Evolutionary conservation across 345 rosid genomes (phyloP).

Genomic region (Toxicodendron radicans): DNA sequence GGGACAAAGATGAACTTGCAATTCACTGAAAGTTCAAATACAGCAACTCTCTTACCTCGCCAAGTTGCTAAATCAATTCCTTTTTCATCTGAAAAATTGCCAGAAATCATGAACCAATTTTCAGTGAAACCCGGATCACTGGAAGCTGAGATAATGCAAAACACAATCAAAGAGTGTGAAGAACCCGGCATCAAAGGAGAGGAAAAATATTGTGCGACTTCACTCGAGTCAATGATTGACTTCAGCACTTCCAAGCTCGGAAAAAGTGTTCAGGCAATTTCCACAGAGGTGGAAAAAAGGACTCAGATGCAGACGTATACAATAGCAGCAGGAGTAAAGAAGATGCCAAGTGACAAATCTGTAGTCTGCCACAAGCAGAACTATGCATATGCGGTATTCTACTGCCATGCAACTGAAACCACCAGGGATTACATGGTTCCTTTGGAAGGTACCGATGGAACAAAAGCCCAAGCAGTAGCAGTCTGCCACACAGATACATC

Average conservation of each 20-base stretch:
- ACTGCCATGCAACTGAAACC: slow-evolving; percentile 65
- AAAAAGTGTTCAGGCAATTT: slow-evolving; percentile 45
- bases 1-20: slow-evolving; percentile 56
- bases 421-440: slow-evolving; percentile 59
- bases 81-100: slow-evolving; percentile 60
- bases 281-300: slow-evolving; percentile 59
- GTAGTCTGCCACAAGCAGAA: slow-evolving; percentile 87
- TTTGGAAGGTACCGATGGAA: slow-evolving; percentile 59
- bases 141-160: slow-evolving; percentile 65
- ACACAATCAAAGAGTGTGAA: slow-evolving; percentile 72
- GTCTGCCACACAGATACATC: slow-evolving; percentile 86
- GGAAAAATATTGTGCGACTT: slow-evolving; percentile 77
- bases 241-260: slow-evolving; percentile 71
- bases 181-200: slow-evolving; percentile 61
- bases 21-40: slow-evolving; percentile 47
- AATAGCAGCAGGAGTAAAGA: slow-evolving; percentile 41
- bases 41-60: slow-evolving; percentile 65
- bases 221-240: slow-evolving; percentile 82
- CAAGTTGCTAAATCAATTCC: slow-evolving; percentile 57
- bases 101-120: slow-evolving; percentile 48
- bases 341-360: slow-evolving; percentile 39
- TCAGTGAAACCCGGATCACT: slow-evolving; percentile 57
- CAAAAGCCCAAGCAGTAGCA: slow-evolving; percentile 64
- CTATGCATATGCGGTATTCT: slow-evolving; percentile 74
- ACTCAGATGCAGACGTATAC: slow-evolving; percentile 47